A percentile compares a stretch with the other conserved stretches of the same genome.
These are phyloP conservation scores for Melaleuca alternifolia DNA, from an alignment of 345 rosid genomes.

Conservation along the genomic window DNA sequence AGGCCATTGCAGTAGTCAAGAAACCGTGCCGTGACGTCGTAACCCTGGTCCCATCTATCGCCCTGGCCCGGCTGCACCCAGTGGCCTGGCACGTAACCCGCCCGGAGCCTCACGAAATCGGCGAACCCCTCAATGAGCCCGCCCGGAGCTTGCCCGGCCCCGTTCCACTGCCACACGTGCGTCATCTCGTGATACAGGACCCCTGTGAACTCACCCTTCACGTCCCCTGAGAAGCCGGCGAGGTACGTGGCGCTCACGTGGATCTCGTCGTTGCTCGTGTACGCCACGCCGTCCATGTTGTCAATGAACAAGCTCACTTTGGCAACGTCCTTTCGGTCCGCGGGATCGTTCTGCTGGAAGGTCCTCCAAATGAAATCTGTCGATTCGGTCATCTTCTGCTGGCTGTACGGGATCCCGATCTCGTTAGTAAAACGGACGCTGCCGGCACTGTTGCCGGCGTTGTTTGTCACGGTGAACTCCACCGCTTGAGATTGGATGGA, in stretches of 20 bases:
- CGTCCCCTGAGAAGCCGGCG: conserved; percentile 20
- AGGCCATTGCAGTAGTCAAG: conserved; percentile 51
- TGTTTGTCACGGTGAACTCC: conserved; percentile 17
- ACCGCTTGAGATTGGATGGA: conserved; percentile 18
- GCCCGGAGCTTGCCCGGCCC: conserved; percentile 29
- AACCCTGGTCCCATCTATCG: conserved; percentile 62
- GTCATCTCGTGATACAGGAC: conserved; percentile 63
- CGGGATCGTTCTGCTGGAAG: conserved; percentile 16
- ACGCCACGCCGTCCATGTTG: conserved; percentile 13
- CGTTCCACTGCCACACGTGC: conserved; percentile 71
- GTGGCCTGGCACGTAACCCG: conserved; percentile 36
- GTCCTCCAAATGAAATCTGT: conserved; percentile 22
- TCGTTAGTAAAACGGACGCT: conserved; percentile 16
- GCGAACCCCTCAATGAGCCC: conserved; percentile 63
- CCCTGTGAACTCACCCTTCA: conserved; percentile 35
- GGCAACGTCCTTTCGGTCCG: conserved; percentile 15
- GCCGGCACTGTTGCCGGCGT: conserved; percentile 11
- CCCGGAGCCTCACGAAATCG: conserved; percentile 58
- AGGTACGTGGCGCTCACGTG: conserved; percentile 22
- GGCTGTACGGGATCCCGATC: conserved; percentile 13
- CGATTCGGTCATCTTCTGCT: conserved; percentile 13
- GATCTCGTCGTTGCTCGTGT: conserved; percentile 14
- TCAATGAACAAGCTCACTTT: conserved; percentile 25
- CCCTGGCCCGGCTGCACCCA: conserved; percentile 65
- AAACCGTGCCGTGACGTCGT: conserved; percentile 64